Conservation (phyloP, 1,284 basidiomycete species). For the Austropuccinia psidii region DNA sequence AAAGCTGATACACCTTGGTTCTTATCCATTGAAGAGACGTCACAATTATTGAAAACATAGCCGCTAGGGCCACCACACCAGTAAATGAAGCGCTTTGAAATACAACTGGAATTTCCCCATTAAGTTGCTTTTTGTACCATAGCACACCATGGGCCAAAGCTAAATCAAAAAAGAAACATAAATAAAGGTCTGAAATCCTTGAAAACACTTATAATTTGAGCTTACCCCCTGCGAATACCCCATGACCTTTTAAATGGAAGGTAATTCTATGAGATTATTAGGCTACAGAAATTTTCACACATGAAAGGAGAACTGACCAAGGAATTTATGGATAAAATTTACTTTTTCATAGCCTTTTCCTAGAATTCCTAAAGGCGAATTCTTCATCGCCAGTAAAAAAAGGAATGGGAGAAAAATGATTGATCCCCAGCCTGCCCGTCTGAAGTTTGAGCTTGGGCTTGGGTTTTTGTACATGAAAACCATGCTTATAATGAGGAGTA, state of each 20-base stretch:
- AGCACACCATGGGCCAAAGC: neutral
- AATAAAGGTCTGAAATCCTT: too few species aligned
- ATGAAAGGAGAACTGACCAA: neutral
- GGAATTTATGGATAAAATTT: constrained; percentile 14
- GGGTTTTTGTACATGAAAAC: too few species aligned
- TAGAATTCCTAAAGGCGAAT: neutral
- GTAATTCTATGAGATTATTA: too few species aligned
- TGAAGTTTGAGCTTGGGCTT: too few species aligned
- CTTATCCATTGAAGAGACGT: constrained; percentile 2
- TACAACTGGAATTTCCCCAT: neutral
- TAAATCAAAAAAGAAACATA: too few species aligned
- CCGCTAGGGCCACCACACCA: neutral
- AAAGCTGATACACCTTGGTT: neutral
- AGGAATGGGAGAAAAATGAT: neutral
- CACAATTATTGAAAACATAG: neutral
- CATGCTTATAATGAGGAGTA: too few species aligned
- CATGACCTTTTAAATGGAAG: neutral
- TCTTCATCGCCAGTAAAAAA: constrained; percentile 20
- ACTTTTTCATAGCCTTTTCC: constrained; percentile 19
- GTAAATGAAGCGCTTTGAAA: neutral
- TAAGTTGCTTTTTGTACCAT: neutral
- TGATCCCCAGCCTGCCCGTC: constrained; percentile 7
- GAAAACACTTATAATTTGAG: too few species aligned
- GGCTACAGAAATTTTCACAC: too few species aligned
- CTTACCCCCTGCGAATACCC: neutral